These are phyloP conservation scores for Termitomyces sp. DNA, from an alignment of 768 basidiomycete species.

Conservation along the genomic window DNA sequence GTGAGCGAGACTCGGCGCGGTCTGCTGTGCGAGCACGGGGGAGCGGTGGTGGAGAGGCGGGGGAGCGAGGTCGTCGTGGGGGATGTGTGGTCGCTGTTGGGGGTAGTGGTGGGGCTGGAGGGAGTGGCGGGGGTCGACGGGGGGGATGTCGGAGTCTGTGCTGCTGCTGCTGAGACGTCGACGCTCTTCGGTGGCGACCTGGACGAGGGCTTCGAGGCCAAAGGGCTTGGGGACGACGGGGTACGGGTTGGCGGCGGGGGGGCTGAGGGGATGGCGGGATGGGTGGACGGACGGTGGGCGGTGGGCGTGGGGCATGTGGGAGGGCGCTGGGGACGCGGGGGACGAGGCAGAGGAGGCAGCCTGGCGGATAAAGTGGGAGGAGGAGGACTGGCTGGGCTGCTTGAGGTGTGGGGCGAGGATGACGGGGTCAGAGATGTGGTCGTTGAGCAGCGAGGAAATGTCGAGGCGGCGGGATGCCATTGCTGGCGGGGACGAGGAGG, in stretches of 20 bases:
- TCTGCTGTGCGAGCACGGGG: neutral
- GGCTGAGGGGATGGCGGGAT: slow-evolving; percentile 11
- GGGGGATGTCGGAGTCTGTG: slow-evolving; percentile 1
- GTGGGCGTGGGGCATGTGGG: slow-evolving; percentile 9
- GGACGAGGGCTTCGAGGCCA: slow-evolving; percentile 63
- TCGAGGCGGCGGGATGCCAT: slow-evolving; percentile 70
- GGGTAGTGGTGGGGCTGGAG: slow-evolving; percentile 15
- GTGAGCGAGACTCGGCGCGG: neutral
- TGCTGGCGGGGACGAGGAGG: slow-evolving; percentile 14
- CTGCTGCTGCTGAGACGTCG: slow-evolving; percentile 38
- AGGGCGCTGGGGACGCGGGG: slow-evolving; percentile 10
- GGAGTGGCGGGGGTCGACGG: slow-evolving; percentile 13
- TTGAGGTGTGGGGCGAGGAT: slow-evolving; percentile 22
- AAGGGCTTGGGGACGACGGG: slow-evolving; percentile 19
- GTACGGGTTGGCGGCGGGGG: slow-evolving; percentile 11
- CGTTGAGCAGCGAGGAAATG: slow-evolving; percentile 68
- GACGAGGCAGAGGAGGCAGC: slow-evolving; percentile 11
- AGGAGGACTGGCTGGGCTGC: slow-evolving; percentile 14
- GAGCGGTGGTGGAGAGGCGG: neutral
- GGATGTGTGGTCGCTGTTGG: neutral
- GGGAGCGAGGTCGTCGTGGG: no score
- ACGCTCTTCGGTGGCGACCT: slow-evolving; percentile 65
- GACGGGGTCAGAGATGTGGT: slow-evolving; percentile 25
- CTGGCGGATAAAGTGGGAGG: slow-evolving; percentile 11
- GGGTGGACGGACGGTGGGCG: neutral